Conservation (phyloP, 331 rosid genomes). For the Malus hybrid region DNA sequence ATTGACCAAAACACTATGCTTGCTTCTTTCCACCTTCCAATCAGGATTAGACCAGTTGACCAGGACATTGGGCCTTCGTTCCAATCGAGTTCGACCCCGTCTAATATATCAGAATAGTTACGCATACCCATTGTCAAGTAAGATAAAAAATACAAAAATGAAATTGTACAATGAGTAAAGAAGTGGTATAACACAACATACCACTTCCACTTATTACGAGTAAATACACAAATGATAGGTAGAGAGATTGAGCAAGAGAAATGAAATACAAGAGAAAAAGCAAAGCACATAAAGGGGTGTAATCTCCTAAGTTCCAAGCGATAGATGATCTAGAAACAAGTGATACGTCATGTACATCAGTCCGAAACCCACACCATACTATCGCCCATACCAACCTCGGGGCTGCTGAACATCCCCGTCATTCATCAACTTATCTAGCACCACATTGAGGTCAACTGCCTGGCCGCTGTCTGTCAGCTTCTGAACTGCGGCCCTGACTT, state of each 20-base stretch:
- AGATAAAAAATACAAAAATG: too few species aligned
- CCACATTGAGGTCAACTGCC: slow-evolving; percentile 73
- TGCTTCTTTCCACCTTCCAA: background rate
- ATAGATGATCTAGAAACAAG: slow-evolving; percentile 21
- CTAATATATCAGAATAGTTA: background rate
- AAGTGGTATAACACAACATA: background rate
- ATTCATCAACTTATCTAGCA: slow-evolving; percentile 80
- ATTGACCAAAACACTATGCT: too few species aligned
- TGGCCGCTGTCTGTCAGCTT: slow-evolving; percentile 86
- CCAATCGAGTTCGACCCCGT: background rate
- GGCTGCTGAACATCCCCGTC: slow-evolving; percentile 65
- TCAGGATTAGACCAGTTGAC: background rate
- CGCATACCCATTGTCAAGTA: too few species aligned
- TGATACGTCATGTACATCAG: slow-evolving; percentile 35
- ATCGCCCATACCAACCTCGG: slow-evolving; percentile 81
- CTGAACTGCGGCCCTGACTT: slow-evolving; percentile 76
- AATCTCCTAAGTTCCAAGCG: slow-evolving; percentile 4
- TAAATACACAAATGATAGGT: background rate
- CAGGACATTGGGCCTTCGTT: background rate
- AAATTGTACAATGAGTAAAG: background rate
- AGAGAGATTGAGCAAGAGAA: background rate
- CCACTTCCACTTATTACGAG: background rate
- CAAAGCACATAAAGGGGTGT: slow-evolving; percentile 7
- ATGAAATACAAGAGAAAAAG: background rate
- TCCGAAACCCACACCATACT: slow-evolving; percentile 12